Percentiles rank a stretch among this genome's conserved stretches.
Conservation (phyloP, 1,284 basidiomycete species). For the Hymenochaete sp. region DNA sequence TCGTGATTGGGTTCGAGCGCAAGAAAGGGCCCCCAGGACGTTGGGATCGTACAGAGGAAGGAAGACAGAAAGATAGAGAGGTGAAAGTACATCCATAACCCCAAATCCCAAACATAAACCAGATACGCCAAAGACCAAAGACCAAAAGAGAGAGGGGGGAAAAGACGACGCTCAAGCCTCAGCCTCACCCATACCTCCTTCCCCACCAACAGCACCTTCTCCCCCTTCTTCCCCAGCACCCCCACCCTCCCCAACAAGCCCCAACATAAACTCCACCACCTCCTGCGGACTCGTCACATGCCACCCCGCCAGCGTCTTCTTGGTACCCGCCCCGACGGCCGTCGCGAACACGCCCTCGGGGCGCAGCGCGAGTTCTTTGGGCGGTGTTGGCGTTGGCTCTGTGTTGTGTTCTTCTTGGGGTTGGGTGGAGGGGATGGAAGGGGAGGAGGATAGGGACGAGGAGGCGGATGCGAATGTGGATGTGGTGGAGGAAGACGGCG, state of each 20-base stretch:
- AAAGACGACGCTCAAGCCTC: too few species aligned
- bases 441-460: background rate
- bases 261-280: constrained; percentile 63
- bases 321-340: constrained; percentile 78
- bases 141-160: too few species aligned
- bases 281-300: constrained; percentile 77
- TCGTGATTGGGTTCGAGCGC: too few species aligned
- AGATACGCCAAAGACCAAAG: too few species aligned
- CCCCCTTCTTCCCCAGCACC: constrained; percentile 42
- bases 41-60: too few species aligned
- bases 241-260: constrained; percentile 29
- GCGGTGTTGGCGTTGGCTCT: constrained; percentile 27
- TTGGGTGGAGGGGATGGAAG: too few species aligned
- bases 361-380: constrained; percentile 56
- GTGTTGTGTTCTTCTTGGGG: background rate
- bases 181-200: too few species aligned
- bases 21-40: too few species aligned
- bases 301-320: constrained; percentile 83
- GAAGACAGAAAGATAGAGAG: too few species aligned
- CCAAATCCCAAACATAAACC: too few species aligned
- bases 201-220: constrained; percentile 16
- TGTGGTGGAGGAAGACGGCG: background rate
- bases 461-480: background rate
- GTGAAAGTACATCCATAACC: too few species aligned
- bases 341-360: constrained; percentile 79